These are phyloP conservation scores for Chernovozyma aurita DNA, from an alignment of 1,139 yeast genomes.

Conservation along the genomic window DNA sequence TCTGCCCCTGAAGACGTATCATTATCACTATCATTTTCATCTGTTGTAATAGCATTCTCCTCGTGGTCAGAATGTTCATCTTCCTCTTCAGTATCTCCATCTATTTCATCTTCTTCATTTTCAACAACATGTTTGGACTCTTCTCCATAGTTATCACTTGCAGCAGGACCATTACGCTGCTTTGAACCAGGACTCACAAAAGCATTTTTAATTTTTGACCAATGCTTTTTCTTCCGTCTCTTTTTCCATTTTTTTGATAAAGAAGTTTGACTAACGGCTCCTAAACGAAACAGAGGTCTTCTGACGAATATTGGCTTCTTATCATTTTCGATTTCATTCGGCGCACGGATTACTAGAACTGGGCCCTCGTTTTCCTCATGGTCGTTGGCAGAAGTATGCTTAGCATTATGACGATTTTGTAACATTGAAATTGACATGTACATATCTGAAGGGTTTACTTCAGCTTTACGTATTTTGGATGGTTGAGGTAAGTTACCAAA, in stretches of 20 bases:
- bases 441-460: constrained; percentile 79
- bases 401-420: constrained; percentile 40
- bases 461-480: constrained; percentile 32
- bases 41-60: constrained; percentile 9
- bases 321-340: constrained; percentile 59
- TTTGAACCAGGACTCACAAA: constrained; percentile 17
- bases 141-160: constrained; percentile 6
- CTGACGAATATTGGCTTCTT: constrained; percentile 34
- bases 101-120: constrained; percentile 5
- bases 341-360: constrained; percentile 74
- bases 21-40: constrained; percentile 11
- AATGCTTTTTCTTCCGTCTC: constrained; percentile 9
- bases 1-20: no score
- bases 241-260: constrained; percentile 11
- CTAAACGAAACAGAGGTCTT: constrained; percentile 18
- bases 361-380: constrained; percentile 64
- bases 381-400: not conserved
- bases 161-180: not conserved
- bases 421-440: constrained; percentile 77
- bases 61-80: constrained; percentile 24
- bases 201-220: constrained; percentile 16
- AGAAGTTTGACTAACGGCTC: constrained; percentile 13
- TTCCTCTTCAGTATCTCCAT: constrained; percentile 14
- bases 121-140: constrained; percentile 2
- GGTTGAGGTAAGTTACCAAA: constrained; percentile 42